Base-by-base conservation (phyloP, 2,329 filamentous ascomycete genomes). In the Endocalyx cinctus region DNA sequence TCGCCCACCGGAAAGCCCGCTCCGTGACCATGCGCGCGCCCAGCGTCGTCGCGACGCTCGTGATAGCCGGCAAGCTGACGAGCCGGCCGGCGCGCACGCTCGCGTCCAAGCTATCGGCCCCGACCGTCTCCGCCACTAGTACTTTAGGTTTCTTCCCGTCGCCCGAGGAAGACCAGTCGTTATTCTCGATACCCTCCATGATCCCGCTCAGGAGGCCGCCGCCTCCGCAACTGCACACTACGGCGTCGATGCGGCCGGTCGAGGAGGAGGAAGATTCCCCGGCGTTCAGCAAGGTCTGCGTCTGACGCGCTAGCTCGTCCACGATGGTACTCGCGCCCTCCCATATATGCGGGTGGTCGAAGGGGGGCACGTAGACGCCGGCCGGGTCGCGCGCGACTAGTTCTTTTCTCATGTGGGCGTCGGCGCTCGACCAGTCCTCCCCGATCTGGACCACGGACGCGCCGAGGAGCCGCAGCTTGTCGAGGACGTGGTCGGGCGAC, bases 171-270 rank as follows among this genome's bases (percentile, higher is more conserved):
- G 20, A 23, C 8, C 8, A n/a, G 20, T 8, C 8, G 36, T 52
- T 56, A 23, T 62, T 55, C 49, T 80, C 72, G 16, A 89, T 65
- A 8, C 83, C 85, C 52, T 80, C 68, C 60, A 85, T 76, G 35
- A 94, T 63, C 5, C 87, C 87, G 50, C 82, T 84, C 33, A 94
- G 70, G 15, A 94, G 62, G 0, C 87, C 87, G 12, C 87, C 87
- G 8, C 87, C 87, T 6, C 87, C 87, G 23, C 89, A 84, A 38
- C 72, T 82, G 59, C 84, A 90, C 27, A 92, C 72, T 10, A 94
- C 68, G 4, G 72, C 83, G 48, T 88, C 80, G 4, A 84, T 70
- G 6, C 28, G 35, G 14, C 42, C 34, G 6, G 41, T 46, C 7
- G 50, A 41, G 14, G 49, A 44, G 10, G 54, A 52, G 10, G 48